These are phyloP conservation scores for Coemansia sp. DNA, from an alignment of 371 early-diverging fungal species.

Conservation along the genomic window DNA sequence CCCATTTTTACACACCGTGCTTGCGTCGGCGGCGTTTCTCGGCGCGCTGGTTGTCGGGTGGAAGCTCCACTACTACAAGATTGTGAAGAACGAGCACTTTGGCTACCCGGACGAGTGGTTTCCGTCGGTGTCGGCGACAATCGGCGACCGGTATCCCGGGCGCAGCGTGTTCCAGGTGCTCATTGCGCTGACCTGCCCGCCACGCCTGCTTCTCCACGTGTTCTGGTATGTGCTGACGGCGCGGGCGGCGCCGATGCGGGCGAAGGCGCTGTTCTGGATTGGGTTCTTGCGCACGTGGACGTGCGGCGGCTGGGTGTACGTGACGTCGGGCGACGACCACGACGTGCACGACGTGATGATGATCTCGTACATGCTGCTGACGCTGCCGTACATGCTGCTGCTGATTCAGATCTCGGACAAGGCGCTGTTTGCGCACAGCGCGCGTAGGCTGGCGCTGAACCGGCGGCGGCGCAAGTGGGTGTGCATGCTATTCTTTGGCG, in stretches of 20 bases:
- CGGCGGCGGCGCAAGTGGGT: constrained; percentile 46
- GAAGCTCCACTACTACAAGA: constrained; percentile 73
- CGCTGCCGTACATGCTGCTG: constrained; percentile 73
- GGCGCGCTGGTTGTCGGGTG: constrained; percentile 67
- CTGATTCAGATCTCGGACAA: constrained; percentile 52
- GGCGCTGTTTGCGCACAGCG: constrained; percentile 42
- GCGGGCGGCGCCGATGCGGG: constrained; percentile 34
- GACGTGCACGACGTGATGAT: constrained; percentile 78
- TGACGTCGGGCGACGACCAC: constrained; percentile 79
- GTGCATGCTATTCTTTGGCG: constrained; percentile 62
- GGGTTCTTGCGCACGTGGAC: constrained; percentile 71
- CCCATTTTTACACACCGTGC: constrained; percentile 64
- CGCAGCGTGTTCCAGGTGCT: constrained; percentile 75
- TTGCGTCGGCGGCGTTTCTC: constrained; percentile 72
- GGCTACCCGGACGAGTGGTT: constrained; percentile 87
- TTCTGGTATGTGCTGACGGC: constrained; percentile 62
- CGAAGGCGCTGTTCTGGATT: constrained; percentile 61
- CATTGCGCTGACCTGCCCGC: constrained; percentile 70
- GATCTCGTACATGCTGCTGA: constrained; percentile 71
- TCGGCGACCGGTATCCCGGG: constrained; percentile 80
- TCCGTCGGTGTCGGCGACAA: constrained; percentile 79
- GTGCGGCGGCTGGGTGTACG: constrained; percentile 80
- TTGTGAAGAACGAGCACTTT: constrained; percentile 74
- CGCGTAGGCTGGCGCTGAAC: constrained; percentile 22
- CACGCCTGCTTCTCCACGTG: constrained; percentile 67